Evolutionary conservation across 2,329 filamentous ascomycete species (phyloP), one percentile per base, ranked within the genome.

Genomic region (Leptographium lundbergii): DNA sequence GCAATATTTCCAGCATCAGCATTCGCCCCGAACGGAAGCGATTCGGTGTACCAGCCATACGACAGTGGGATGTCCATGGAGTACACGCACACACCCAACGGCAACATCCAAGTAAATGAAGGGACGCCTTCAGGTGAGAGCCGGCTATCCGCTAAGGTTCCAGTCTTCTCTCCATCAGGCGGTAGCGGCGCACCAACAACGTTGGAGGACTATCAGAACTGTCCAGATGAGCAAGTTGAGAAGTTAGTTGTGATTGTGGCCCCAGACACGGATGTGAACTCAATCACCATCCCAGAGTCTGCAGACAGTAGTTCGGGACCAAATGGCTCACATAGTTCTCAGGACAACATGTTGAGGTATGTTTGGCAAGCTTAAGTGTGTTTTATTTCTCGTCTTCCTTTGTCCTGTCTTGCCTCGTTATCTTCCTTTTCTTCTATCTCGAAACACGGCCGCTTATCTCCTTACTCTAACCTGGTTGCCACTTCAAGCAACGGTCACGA

Each of bases 71-170:
- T 47, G 0, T 57, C 61, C 2, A 17, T 7, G 0, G 60, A 62
- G 17, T 51, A 58, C 27, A 3, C 47, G 0, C 42, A 57, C 2
- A 63, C 59, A 25, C n/a, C 63, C 57, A 64, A 69, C 32, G 73
- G 72, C 29, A 69, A 68, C 14, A 65, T 62, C 14, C 65, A 69
- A 17, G 60, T 68, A 6, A 79, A 81, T 59, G 75, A 74, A 3
- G 68, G 69, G 55, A 65, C 67, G 6, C 68, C 70, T 57, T 63
- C 67, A 36, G 66, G 72, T 6, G 78, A 79, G 58, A 78, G 77
- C 9, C 77, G 78, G 57, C 74, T 86, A 29, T 86, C 82, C 36
- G 82, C 82, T n/a, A 72, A 78, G 24, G 84, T 85, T 2, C 81
- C 82, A 0, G 82, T 85, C 62, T 86, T 86, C 64, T 77, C 79